Evolutionary conservation across 148 eudicot genomes (phyloP).

Genomic region (Agrostemma githago): DNA sequence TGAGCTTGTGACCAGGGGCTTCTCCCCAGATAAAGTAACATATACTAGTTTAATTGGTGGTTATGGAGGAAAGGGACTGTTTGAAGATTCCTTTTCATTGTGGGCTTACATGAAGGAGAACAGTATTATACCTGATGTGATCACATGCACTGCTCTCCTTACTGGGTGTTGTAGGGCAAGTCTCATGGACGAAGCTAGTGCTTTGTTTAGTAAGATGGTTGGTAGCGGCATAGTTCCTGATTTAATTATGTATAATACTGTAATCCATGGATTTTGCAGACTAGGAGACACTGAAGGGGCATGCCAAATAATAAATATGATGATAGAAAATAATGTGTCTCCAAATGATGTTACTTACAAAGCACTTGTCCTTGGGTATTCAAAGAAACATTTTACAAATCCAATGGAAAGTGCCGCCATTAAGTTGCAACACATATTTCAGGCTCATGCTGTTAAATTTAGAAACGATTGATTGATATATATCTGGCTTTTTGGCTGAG

Average conservation of each 20-base stretch:
- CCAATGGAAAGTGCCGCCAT: conserved; percentile 32
- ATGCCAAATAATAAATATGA: conserved; percentile 29
- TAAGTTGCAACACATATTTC: conserved; percentile 29
- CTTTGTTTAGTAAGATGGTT: conserved; percentile 35
- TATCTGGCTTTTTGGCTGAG: background rate
- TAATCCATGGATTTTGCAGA: conserved; percentile 46
- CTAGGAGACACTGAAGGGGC: conserved; percentile 38
- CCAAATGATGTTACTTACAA: conserved; percentile 43
- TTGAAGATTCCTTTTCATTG: conserved; percentile 38
- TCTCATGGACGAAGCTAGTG: conserved; percentile 45
- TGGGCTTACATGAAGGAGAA: conserved; percentile 38
- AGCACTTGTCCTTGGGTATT: conserved; percentile 38
- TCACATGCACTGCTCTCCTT: conserved; percentile 49
- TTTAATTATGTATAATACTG: conserved; percentile 42
- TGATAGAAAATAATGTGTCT: conserved; percentile 25
- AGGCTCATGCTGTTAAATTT: conserved; percentile 21
- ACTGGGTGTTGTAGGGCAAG: conserved; percentile 40
- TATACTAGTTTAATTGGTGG: conserved; percentile 38
- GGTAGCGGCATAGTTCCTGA: conserved; percentile 39
- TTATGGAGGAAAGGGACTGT: conserved; percentile 32
- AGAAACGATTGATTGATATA: background rate
- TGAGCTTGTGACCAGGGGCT: conserved; percentile 38
- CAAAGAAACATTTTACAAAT: conserved; percentile 26
- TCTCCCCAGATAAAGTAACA: conserved; percentile 42
- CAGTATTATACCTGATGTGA: conserved; percentile 40